A percentile compares a stretch with the other conserved stretches of the same genome.
Conservation (phyloP, 2,329 filamentous ascomycete genomes). For the Kalmusia sp. region DNA sequence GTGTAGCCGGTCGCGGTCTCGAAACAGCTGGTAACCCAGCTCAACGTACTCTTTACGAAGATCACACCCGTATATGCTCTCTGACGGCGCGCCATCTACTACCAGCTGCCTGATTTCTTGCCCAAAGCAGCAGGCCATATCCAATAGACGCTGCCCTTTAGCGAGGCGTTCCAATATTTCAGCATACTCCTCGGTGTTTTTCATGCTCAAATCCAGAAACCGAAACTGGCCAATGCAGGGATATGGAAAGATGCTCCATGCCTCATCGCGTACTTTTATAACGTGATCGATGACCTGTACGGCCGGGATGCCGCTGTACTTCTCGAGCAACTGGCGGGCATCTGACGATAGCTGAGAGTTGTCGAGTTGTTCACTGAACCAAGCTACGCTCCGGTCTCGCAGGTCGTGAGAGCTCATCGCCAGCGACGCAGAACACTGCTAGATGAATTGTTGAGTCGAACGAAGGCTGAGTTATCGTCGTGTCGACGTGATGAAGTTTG, state of each 20-base stretch:
- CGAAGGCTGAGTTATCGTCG: not conserved
- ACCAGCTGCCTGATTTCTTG: constrained; percentile 52
- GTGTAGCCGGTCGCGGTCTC: constrained; percentile 47
- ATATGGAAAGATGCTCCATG: constrained; percentile 36
- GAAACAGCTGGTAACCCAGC: constrained; percentile 55
- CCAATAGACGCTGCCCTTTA: constrained; percentile 42
- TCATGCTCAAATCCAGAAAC: constrained; percentile 39
- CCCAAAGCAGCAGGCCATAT: constrained; percentile 55
- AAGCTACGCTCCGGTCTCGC: constrained; percentile 17
- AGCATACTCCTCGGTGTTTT: constrained; percentile 24
- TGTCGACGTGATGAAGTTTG: not conserved
- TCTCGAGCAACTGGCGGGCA: constrained; percentile 43
- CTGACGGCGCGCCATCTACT: constrained; percentile 47
- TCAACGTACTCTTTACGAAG: constrained; percentile 56
- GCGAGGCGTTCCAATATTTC: constrained; percentile 37
- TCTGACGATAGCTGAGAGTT: constrained; percentile 28
- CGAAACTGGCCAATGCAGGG: constrained; percentile 42
- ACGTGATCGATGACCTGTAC: constrained; percentile 42
- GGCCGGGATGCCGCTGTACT: constrained; percentile 44
- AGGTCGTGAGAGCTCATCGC: constrained; percentile 2
- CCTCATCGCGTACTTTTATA: constrained; percentile 31
- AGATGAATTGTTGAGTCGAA: not conserved
- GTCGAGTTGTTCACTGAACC: constrained; percentile 34
- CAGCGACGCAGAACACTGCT: no score
- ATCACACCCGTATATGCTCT: constrained; percentile 50